Conservation (phyloP, 2,329 filamentous ascomycete species). For the Pezizomycotina sp. region DNA sequence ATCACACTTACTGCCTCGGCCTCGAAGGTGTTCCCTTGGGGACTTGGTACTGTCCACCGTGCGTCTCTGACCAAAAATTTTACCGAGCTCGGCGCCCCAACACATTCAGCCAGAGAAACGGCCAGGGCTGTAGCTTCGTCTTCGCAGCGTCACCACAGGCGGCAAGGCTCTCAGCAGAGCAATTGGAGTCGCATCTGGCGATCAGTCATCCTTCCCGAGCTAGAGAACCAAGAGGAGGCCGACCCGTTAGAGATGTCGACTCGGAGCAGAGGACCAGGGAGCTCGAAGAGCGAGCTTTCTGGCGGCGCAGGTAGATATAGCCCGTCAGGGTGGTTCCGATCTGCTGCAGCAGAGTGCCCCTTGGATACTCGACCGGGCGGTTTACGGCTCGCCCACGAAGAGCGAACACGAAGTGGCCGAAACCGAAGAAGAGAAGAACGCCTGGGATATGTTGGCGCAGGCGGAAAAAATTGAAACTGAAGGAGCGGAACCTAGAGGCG, state of each 20-base stretch:
- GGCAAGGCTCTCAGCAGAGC: slow-evolving; percentile 12
- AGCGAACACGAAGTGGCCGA: slow-evolving; percentile 19
- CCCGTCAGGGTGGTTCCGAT: slow-evolving; percentile 14
- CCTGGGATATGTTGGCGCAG: slow-evolving; percentile 25
- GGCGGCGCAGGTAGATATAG: slow-evolving; percentile 19
- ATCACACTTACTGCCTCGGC: slow-evolving; percentile 83
- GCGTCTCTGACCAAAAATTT: slow-evolving; percentile 36
- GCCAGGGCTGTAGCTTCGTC: slow-evolving; percentile 23
- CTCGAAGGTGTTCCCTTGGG: slow-evolving; percentile 59
- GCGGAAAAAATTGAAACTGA: slow-evolving; percentile 16
- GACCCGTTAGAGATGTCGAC: slow-evolving; percentile 21
- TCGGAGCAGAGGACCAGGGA: slow-evolving; percentile 9
- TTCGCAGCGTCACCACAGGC: slow-evolving; percentile 25
- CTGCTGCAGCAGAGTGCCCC: slow-evolving; percentile 16
- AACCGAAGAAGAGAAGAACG: slow-evolving; percentile 22
- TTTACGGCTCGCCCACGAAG: slow-evolving; percentile 17
- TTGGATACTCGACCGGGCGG: slow-evolving; percentile 19
- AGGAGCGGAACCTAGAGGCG: slow-evolving; percentile 34
- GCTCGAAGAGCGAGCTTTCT: too few species aligned
- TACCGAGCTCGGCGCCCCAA: slow-evolving; percentile 29
- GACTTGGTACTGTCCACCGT: slow-evolving; percentile 84
- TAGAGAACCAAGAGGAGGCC: too few species aligned
- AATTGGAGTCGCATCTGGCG: slow-evolving; percentile 13
- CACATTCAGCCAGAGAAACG: slow-evolving; percentile 26
- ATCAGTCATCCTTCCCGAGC: too few species aligned